phyloP scores from a whole-genome alignment of 1,139 yeast species.

The Magnusiomyces clavatus region DNA sequence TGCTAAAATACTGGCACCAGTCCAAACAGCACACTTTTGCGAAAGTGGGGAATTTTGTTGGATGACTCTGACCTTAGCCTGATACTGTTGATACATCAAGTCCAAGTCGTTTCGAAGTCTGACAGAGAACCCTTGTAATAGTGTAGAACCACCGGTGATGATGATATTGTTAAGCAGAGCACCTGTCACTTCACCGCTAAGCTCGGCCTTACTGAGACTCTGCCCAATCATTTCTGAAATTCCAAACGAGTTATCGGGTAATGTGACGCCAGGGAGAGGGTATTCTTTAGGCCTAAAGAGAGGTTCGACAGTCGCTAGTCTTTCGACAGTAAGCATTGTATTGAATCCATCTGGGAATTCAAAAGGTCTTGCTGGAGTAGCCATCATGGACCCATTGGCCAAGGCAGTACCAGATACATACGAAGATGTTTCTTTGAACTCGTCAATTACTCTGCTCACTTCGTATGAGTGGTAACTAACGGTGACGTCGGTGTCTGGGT shows the following conservation, averaged over 20 bases:
- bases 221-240: slow-evolving; percentile 63
- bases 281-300: slow-evolving; percentile 46
- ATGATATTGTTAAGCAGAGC: slow-evolving; percentile 82
- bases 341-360: slow-evolving; percentile 77
- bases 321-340: slow-evolving; percentile 52
- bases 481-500: slow-evolving; percentile 23
- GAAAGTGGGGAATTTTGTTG: slow-evolving; percentile 43
- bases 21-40: slow-evolving; percentile 81
- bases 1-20: slow-evolving; percentile 89
- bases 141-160: slow-evolving; percentile 79
- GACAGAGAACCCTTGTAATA: slow-evolving; percentile 77
- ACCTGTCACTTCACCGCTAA: slow-evolving; percentile 64
- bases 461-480: slow-evolving; percentile 32
- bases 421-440: slow-evolving; percentile 56
- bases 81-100: slow-evolving; percentile 48
- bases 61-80: slow-evolving; percentile 45
- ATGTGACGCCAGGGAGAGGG: slow-evolving; percentile 22
- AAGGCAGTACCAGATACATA: slow-evolving; percentile 44
- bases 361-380: slow-evolving; percentile 44
- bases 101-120: slow-evolving; percentile 68
- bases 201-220: slow-evolving; percentile 40
- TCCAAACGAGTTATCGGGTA: slow-evolving; percentile 41
- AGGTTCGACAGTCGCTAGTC: slow-evolving; percentile 69
- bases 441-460: slow-evolving; percentile 39
- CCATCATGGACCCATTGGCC: slow-evolving; percentile 20